These are phyloP conservation scores for Solanum virginianum DNA, from an alignment of 257 asterid genomes.

Conservation along the genomic window DNA sequence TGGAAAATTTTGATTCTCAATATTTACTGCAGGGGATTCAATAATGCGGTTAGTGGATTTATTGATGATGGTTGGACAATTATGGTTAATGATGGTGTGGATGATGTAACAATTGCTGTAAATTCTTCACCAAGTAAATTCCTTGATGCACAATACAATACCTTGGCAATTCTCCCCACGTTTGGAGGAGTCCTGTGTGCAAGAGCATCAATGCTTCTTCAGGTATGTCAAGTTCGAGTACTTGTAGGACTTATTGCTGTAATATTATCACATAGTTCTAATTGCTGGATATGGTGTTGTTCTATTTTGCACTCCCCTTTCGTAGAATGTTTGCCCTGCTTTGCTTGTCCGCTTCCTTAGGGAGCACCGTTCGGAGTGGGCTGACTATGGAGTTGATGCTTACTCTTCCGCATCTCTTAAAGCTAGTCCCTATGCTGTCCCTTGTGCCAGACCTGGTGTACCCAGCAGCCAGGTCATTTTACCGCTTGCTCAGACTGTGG, in stretches of 20 bases:
- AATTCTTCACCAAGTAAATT: constrained; percentile 76
- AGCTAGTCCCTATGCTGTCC: constrained; percentile 54
- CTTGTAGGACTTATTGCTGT: not conserved
- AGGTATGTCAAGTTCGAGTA: constrained; percentile 28
- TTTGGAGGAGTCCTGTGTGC: constrained; percentile 93
- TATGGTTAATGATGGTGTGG: constrained; percentile 74
- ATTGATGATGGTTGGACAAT: constrained; percentile 91
- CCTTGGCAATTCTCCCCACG: constrained; percentile 61
- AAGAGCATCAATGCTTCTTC: constrained; percentile 96
- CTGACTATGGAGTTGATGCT: constrained; percentile 72
- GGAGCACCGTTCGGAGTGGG: constrained; percentile 94
- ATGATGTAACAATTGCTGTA: constrained; percentile 72
- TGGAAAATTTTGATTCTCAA: not conserved
- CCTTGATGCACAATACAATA: constrained; percentile 54
- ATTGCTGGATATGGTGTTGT: not conserved
- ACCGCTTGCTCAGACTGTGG: constrained; percentile 75
- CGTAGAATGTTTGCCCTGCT: constrained; percentile 77
- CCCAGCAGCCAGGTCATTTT: constrained; percentile 68
- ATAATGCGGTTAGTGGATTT: constrained; percentile 93
- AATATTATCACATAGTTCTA: not conserved
- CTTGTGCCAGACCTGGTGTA: constrained; percentile 58
- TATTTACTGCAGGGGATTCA: constrained; percentile 57
- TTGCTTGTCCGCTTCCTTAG: constrained; percentile 74
- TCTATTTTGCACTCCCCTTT: not conserved
- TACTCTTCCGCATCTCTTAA: constrained; percentile 77